Evolutionary conservation across 2,329 filamentous ascomycete genomes (phyloP).

Genomic region (Ophiosphaerella korrae): DNA sequence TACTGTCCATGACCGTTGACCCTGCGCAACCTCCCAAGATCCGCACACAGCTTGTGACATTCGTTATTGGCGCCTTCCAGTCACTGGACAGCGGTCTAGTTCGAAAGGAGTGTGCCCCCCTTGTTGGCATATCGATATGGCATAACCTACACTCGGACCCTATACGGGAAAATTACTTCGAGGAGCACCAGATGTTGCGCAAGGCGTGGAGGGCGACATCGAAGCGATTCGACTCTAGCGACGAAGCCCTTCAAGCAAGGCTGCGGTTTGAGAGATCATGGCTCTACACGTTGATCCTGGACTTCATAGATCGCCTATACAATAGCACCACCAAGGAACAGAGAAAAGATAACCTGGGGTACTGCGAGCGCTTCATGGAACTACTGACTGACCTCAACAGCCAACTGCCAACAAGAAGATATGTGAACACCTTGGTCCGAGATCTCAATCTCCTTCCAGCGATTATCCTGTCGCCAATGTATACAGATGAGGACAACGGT

Average conservation of each 20-base stretch:
- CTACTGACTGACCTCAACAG: slow-evolving; percentile 89
- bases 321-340: slow-evolving; percentile 38
- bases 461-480: slow-evolving; percentile 78
- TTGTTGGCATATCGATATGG: slow-evolving; percentile 96
- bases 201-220: slow-evolving; percentile 89
- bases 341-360: slow-evolving; percentile 68
- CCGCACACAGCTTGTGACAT: slow-evolving; percentile 82
- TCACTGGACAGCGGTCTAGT: slow-evolving; percentile 88
- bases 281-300: slow-evolving; percentile 83
- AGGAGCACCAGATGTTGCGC: slow-evolving; percentile 73
- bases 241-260: slow-evolving; percentile 76
- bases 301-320: slow-evolving; percentile 80
- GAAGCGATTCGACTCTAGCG: slow-evolving; percentile 86
- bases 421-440: slow-evolving; percentile 85
- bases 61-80: slow-evolving; percentile 90
- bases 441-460: slow-evolving; percentile 83
- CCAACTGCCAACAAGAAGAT: slow-evolving; percentile 89
- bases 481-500: slow-evolving; percentile 72
- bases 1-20: slow-evolving; percentile 80
- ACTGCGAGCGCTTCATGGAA: slow-evolving; percentile 93
- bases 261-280: slow-evolving; percentile 91
- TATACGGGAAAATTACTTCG: slow-evolving; percentile 73
- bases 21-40: slow-evolving; percentile 50
- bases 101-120: slow-evolving; percentile 91
- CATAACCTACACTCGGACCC: slow-evolving; percentile 84